These are phyloP conservation scores for Pseudocercospora eumusae DNA, from an alignment of 2,329 filamentous ascomycete genomes.

Conservation along the genomic window DNA sequence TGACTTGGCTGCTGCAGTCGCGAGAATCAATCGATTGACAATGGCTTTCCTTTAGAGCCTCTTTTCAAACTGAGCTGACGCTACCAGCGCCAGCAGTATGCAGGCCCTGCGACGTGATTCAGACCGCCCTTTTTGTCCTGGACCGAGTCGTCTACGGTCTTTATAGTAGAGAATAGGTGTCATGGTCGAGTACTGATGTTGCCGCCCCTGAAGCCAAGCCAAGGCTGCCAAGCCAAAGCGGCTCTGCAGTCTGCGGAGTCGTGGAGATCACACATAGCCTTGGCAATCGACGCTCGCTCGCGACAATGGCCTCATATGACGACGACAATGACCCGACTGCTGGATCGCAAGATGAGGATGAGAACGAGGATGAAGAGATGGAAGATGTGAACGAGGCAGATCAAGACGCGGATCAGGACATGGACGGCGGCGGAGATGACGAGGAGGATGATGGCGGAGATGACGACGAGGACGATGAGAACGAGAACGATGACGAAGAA, in stretches of 20 bases:
- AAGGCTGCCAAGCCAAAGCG: neutral
- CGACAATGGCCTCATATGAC: conserved; percentile 47
- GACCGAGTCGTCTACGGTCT: no score
- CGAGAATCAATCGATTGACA: no score
- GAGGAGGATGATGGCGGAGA: conserved; percentile 45
- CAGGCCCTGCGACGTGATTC: no score
- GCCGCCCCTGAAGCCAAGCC: neutral
- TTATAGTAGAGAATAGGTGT: no score
- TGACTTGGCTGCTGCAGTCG: no score
- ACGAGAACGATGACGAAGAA: conserved; percentile 40
- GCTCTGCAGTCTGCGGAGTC: neutral
- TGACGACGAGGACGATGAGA: conserved; percentile 43
- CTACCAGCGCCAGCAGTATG: no score
- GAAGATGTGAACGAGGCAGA: conserved; percentile 46
- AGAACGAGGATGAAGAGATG: conserved; percentile 51
- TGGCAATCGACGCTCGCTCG: neutral
- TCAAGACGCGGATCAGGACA: conserved; percentile 42
- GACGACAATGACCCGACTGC: conserved; percentile 45
- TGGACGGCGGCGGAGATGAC: conserved; percentile 42
- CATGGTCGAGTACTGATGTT: neutral
- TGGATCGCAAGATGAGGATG: conserved; percentile 46
- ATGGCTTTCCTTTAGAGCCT: no score
- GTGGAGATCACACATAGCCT: neutral
- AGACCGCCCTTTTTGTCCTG: no score
- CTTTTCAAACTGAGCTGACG: no score